phyloP scores from a whole-genome alignment of 2,329 filamentous ascomycete species.

The Penicillium sclerotiorum region DNA sequence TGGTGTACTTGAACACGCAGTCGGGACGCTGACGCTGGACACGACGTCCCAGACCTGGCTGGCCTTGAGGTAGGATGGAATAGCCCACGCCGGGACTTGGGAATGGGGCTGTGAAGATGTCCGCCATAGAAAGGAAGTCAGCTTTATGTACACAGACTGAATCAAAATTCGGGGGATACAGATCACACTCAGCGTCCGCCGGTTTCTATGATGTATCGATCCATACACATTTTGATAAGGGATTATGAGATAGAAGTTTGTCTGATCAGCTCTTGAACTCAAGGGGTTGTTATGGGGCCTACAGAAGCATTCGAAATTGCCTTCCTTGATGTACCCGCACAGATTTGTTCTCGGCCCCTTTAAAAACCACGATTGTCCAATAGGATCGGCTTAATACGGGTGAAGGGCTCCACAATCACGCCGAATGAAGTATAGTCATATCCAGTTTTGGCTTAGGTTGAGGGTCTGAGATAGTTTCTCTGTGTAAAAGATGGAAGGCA shows the following conservation, averaged over 20 bases:
- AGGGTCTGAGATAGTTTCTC: no score
- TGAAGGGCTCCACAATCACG: neutral
- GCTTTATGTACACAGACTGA: no score
- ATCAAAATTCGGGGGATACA: no score
- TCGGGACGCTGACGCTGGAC: neutral
- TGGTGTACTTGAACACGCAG: neutral
- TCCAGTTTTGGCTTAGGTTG: no score
- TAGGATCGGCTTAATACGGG: neutral
- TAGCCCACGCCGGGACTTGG: no score
- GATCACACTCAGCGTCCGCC: no score
- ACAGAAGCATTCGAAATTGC: neutral
- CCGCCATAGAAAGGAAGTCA: no score
- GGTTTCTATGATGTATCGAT: neutral
- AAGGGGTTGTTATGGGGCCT: neutral
- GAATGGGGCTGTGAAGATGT: no score
- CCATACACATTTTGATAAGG: neutral
- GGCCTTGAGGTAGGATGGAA: conserved; percentile 1
- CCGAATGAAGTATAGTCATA: neutral
- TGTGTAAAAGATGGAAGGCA: no score
- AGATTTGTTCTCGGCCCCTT: neutral
- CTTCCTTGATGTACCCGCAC: neutral
- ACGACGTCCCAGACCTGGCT: neutral
- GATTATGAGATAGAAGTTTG: neutral
- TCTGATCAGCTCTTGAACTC: neutral
- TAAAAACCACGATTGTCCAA: neutral